A percentile compares a stretch with the other conserved stretches of the same genome.
phyloP scores from a whole-genome alignment of 768 basidiomycete genomes.

The Tephrocybe sp. region DNA sequence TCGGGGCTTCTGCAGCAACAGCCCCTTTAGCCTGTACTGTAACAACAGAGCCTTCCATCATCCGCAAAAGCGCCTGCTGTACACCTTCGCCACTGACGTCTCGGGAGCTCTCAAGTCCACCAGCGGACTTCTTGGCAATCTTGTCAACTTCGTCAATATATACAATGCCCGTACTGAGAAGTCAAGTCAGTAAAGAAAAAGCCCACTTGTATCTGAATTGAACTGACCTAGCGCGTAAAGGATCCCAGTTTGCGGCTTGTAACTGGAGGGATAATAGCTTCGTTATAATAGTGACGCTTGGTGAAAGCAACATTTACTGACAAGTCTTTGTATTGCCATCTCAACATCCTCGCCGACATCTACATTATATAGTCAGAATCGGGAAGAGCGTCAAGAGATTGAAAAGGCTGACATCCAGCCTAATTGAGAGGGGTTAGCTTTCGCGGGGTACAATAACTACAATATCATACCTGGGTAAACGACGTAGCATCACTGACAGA shows the following conservation, averaged over 20 bases:
- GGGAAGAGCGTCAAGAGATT: not conserved
- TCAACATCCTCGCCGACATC: slow-evolving; percentile 98
- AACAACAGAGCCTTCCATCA: slow-evolving; percentile 91
- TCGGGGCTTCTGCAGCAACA: slow-evolving; percentile 42
- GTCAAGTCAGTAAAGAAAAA: not conserved
- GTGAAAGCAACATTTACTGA: slow-evolving; percentile 27
- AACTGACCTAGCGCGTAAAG: slow-evolving; percentile 72
- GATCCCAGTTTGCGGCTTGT: slow-evolving; percentile 89
- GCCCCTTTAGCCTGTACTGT: slow-evolving; percentile 75
- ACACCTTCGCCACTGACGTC: slow-evolving; percentile 97
- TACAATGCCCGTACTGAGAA: slow-evolving; percentile 79
- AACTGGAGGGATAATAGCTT: slow-evolving; percentile 47
- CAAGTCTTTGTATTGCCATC: slow-evolving; percentile 82
- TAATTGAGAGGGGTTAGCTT: slow-evolving; percentile 23
- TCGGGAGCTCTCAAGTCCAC: slow-evolving; percentile 67
- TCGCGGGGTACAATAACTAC: not conserved
- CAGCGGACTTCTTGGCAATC: slow-evolving; percentile 62
- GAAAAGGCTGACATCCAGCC: slow-evolving; percentile 66
- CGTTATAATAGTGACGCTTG: not conserved
- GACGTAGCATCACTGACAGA: slow-evolving; percentile 92
- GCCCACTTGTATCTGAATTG: no score
- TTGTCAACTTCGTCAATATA: slow-evolving; percentile 98
- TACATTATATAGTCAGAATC: slow-evolving; percentile 27
- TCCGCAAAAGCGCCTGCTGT: slow-evolving; percentile 86
- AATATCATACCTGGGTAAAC: slow-evolving; percentile 71